Percentiles rank a stretch among this genome's conserved stretches.
These are phyloP conservation scores for Osmozyma mogii DNA, from an alignment of 805 yeast genomes.

Conservation along the genomic window DNA sequence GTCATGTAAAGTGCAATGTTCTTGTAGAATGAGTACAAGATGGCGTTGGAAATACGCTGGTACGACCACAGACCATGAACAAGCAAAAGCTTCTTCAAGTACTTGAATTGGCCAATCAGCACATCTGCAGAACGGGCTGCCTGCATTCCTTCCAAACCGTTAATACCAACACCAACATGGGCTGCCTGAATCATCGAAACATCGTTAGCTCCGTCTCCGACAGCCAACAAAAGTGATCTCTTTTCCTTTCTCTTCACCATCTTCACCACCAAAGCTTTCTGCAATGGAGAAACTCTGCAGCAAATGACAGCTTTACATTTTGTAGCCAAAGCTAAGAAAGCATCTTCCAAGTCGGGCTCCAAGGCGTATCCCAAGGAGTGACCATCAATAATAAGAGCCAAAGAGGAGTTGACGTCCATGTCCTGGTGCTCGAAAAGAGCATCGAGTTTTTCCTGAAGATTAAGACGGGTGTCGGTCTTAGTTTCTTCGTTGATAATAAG, in stretches of 20 bases:
- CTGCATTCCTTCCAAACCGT: slow-evolving; percentile 99
- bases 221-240: slow-evolving; percentile 73
- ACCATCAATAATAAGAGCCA: slow-evolving; percentile 93
- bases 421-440: slow-evolving; percentile 72
- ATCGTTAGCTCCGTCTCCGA: slow-evolving; percentile 99
- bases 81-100: slow-evolving; percentile 67
- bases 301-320: slow-evolving; percentile 94
- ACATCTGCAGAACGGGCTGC: slow-evolving; percentile 98
- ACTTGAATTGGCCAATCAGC: slow-evolving; percentile 92
- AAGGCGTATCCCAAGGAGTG: slow-evolving; percentile 82
- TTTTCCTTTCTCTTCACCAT: slow-evolving; percentile 76
- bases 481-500: slow-evolving; percentile 82
- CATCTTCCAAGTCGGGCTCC: slow-evolving; percentile 70
- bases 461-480: slow-evolving; percentile 66
- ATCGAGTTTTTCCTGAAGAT: slow-evolving; percentile 64
- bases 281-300: slow-evolving; percentile 96
- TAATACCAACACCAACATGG: slow-evolving; percentile 97
- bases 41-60: slow-evolving; percentile 88
- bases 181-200: slow-evolving; percentile 99
- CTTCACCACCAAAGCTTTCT: slow-evolving; percentile 92
- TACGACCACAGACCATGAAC: slow-evolving; percentile 99
- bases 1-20: slow-evolving; percentile 95
- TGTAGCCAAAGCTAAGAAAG: slow-evolving; percentile 71
- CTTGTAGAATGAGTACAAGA: slow-evolving; percentile 90
- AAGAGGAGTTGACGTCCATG: slow-evolving; percentile 46